phyloP scores from a whole-genome alignment of 352 stramenopile species.

The Phytophthora capsici region DNA sequence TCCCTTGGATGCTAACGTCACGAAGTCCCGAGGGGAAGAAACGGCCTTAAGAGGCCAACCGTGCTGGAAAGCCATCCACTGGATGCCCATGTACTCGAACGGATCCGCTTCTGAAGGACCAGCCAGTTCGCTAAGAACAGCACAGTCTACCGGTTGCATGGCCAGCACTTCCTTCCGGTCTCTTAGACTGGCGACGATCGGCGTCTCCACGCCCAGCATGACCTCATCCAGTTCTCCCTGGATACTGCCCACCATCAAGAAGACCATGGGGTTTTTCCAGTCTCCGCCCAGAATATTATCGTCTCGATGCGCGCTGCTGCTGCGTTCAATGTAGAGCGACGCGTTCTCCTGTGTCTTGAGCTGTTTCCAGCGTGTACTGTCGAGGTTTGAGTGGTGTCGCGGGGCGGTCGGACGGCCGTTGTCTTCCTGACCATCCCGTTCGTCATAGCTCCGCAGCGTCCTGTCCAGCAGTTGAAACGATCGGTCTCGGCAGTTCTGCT shows the following conservation, averaged over 20 bases:
- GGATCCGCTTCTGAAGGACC: slow-evolving; percentile 38
- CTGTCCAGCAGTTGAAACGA: slow-evolving; percentile 39
- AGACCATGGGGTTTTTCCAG: slow-evolving; percentile 38
- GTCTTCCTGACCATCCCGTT: slow-evolving; percentile 30
- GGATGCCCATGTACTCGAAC: slow-evolving; percentile 45
- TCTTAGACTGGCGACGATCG: slow-evolving; percentile 25
- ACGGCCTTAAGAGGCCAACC: slow-evolving; percentile 31
- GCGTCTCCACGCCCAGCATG: slow-evolving; percentile 39
- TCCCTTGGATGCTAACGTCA: slow-evolving; percentile 36
- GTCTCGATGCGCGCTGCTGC: slow-evolving; percentile 24
- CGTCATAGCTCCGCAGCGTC: slow-evolving; percentile 39
- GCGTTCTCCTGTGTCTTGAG: slow-evolving; percentile 34
- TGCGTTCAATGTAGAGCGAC: slow-evolving; percentile 39
- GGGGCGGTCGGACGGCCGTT: slow-evolving; percentile 6
- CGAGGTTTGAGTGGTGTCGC: slow-evolving; percentile 25
- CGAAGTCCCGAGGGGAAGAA: slow-evolving; percentile 43
- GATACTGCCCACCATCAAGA: slow-evolving; percentile 31
- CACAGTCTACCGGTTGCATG: slow-evolving; percentile 29
- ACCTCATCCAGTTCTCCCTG: slow-evolving; percentile 30
- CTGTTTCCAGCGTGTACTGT: slow-evolving; percentile 41
- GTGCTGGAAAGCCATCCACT: slow-evolving; percentile 41
- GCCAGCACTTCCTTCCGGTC: slow-evolving; percentile 36
- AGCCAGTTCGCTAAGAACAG: slow-evolving; percentile 41
- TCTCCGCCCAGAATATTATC: slow-evolving; percentile 28
- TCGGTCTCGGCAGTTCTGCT: slow-evolving; percentile 35